These are phyloP conservation scores for Clonostachys byssicola DNA, from an alignment of 2,329 filamentous ascomycete genomes.

Conservation along the genomic window DNA sequence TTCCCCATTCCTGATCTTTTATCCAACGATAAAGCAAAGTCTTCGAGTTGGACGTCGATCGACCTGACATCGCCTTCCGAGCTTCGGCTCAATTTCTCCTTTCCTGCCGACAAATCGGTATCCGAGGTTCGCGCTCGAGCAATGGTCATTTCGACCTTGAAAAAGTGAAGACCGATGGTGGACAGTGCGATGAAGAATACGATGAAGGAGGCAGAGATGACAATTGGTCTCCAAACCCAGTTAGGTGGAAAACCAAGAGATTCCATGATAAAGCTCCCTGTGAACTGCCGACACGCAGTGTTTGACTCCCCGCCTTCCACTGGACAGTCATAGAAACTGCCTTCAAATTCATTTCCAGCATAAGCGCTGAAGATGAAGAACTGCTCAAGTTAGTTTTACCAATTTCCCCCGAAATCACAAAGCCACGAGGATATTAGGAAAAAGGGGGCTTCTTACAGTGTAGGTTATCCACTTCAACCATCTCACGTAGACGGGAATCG, in stretches of 20 bases:
- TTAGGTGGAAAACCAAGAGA: slow-evolving; percentile 63
- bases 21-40: slow-evolving; percentile 60
- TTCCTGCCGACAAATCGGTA: slow-evolving; percentile 62
- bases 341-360: slow-evolving; percentile 68
- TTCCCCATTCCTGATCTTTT: slow-evolving; percentile 52
- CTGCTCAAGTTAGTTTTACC: slow-evolving; percentile 22
- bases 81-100: slow-evolving; percentile 60
- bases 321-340: slow-evolving; percentile 71
- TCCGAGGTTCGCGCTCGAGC: slow-evolving; percentile 56
- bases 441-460: slow-evolving; percentile 29
- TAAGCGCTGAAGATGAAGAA: slow-evolving; percentile 71
- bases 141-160: slow-evolving; percentile 66
- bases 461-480: slow-evolving; percentile 71
- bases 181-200: slow-evolving; percentile 60
- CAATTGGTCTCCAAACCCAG: slow-evolving; percentile 65
- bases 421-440: neutral
- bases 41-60: slow-evolving; percentile 61
- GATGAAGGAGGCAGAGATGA: slow-evolving; percentile 57
- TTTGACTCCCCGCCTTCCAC: slow-evolving; percentile 55
- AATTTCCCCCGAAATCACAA: neutral
- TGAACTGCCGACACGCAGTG: slow-evolving; percentile 64
- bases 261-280: slow-evolving; percentile 64
- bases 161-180: slow-evolving; percentile 57
- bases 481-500: slow-evolving; percentile 72
- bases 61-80: slow-evolving; percentile 49